Evolutionary conservation across 2,329 filamentous ascomycete species (phyloP).

Genomic region (Emericellopsis atlantica): DNA sequence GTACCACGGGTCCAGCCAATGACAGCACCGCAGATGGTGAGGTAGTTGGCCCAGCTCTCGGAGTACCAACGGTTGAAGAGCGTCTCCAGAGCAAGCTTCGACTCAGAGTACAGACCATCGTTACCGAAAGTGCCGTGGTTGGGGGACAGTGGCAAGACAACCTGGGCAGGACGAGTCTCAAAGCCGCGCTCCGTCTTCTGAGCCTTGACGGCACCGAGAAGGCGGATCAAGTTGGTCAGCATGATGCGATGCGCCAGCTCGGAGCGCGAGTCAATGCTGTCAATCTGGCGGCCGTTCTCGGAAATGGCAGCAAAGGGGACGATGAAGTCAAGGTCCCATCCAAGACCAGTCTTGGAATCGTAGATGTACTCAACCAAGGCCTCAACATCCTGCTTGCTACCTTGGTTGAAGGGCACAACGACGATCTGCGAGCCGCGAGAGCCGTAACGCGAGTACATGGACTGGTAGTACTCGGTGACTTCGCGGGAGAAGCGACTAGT

Average conservation of each 20-base stretch:
- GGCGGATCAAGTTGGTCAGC: conserved; percentile 90
- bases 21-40: conserved; percentile 95
- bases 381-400: conserved; percentile 95
- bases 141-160: conserved; percentile 88
- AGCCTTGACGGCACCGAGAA: conserved; percentile 80
- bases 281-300: conserved; percentile 94
- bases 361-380: conserved; percentile 94
- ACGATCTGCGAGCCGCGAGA: conserved; percentile 91
- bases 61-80: conserved; percentile 98
- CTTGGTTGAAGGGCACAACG: conserved; percentile 97
- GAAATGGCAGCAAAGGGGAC: conserved; percentile 96
- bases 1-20: conserved; percentile 99
- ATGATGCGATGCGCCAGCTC: conserved; percentile 98
- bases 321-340: conserved; percentile 95
- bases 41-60: conserved; percentile 93
- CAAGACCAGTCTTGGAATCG: conserved; percentile 87
- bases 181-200: conserved; percentile 82
- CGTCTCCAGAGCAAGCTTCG: conserved; percentile 91
- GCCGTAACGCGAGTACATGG: conserved; percentile 93
- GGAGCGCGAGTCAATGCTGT: conserved; percentile 91
- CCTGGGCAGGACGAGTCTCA: conserved; percentile 91
- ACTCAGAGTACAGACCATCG: conserved; percentile 96
- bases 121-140: conserved; percentile 98
- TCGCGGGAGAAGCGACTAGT: conserved; percentile 94
- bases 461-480: conserved; percentile 98